Percentiles rank a stretch among this genome's conserved stretches.
These are phyloP conservation scores for sorghum (Sorghum bicolor) DNA, from an alignment of 176 grass and related monocot species.

Conservation along the genomic window DNA sequence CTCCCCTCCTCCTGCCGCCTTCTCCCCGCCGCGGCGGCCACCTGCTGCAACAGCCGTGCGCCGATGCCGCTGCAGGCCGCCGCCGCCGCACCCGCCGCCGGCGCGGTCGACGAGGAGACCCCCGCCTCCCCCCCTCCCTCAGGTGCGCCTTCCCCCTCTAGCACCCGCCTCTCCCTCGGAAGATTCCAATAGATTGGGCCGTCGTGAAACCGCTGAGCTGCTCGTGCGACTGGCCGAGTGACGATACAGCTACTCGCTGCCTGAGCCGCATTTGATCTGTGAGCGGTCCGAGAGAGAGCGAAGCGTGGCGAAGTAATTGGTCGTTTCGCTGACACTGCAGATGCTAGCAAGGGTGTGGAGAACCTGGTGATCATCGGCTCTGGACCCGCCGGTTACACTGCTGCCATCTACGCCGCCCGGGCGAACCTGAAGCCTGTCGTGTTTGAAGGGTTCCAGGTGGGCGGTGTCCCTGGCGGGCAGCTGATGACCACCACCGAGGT, in stretches of 20 bases:
- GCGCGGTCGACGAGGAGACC: slow-evolving; percentile 38
- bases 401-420: slow-evolving; percentile 87
- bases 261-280: slow-evolving; percentile 1
- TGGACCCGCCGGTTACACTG: slow-evolving; percentile 91
- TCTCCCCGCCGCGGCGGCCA: neutral
- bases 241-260: neutral
- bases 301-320: neutral
- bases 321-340: slow-evolving; percentile 23
- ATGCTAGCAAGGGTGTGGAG: slow-evolving; percentile 59
- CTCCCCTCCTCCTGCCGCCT: slow-evolving; percentile 25
- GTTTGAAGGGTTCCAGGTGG: slow-evolving; percentile 92
- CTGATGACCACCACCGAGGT: slow-evolving; percentile 98
- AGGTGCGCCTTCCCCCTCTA: slow-evolving; percentile 1
- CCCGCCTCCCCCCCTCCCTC: slow-evolving; percentile 20
- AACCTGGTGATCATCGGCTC: slow-evolving; percentile 97
- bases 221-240: neutral
- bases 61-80: slow-evolving; percentile 24
- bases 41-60: neutral
- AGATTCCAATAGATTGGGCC: neutral
- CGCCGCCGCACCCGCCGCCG: slow-evolving; percentile 17
- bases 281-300: neutral
- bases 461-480: slow-evolving; percentile 91
- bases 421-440: slow-evolving; percentile 95
- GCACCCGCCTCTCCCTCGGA: neutral
- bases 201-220: neutral